Evolutionary conservation across 75 land plant genomes (phyloP), one percentile per base, ranked within the genome.

Genomic region (Azolla pinnata): DNA sequence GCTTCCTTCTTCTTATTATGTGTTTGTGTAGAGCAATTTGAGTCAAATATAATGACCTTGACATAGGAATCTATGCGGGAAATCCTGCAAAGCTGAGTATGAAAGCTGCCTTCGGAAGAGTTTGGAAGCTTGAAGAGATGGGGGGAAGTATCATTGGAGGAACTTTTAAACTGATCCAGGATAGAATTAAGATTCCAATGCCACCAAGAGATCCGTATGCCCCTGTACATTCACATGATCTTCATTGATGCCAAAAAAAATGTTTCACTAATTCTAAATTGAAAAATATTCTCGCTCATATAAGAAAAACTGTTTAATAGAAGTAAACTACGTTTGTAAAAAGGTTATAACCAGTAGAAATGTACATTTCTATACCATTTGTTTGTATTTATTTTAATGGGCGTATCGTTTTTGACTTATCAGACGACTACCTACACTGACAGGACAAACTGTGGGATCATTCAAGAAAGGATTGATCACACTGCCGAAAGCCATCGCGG

Each of bases 71-170:
- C 23, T 92, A 92, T 79, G 97, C 97, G 25, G 97, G 97, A 17
- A 84, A 92, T 77, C 97, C 97, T 63, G 48, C 97, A 46, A 88
- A 88, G 61, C 57, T 88, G 56, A 92, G 97, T 26, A 92, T 92
- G 96, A 92, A 88, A 66, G 96, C 96, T 51, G 97, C 97, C 66
- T 92, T 92, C 65, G 97, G 96, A 12, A 92, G 81, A 66, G 90
- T 92, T 51, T 92, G 97, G 96, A 78, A 68, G 61, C 68, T 92
- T n/a, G 97, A 92, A 60, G 73, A 92, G 50, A 80, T 49, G 42
- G 96, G 96, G 48, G 96, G 97, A 30, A 92, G 97, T 51, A 92
- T 92, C 28, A 81, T 88, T 59, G 90, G 84, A 24, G 97, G 97
- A 14, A 71, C 97, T 48, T 62, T 85, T 33, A 85, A 88, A 66